Base-by-base conservation (phyloP, 176 grass and related monocot species). In the Oryza officinalis region DNA sequence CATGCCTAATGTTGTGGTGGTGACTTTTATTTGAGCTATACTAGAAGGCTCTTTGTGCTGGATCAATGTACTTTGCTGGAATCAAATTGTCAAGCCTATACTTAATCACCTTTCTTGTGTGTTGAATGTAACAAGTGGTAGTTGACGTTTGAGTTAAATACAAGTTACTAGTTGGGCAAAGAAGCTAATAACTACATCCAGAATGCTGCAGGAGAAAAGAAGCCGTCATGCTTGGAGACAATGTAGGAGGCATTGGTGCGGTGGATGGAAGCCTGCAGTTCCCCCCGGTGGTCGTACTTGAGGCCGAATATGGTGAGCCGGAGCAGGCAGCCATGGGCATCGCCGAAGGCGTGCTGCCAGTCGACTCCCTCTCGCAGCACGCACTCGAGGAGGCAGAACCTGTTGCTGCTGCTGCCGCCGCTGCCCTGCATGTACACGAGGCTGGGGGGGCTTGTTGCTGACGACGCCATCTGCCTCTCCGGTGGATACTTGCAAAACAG, bases 1-100 rank as follows among this genome's bases (percentile, higher is more conserved):
- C 61, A 59, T 74, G 74, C 67, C 17, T 63, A 64, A 63, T 87
- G 35, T 33, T 76, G 60, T 28, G 44, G n/a, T n/a, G 68, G 47
- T 75, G 4, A 50, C 4, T 14, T 67, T 40, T 69, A 11, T 69
- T 44, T 69, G 35, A 60, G 25, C 50, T 26, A 84, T 26, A 84
- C 13, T 30, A 75, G 27, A 40, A 40, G 27, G 69, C 50, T 59
- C 18, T 22, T 8, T 57, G 52, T 50, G 27, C 20, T 82, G 81
- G 18, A 64, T 73, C 13, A 46, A 63, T 67, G 52, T n/a, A 57
- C 52, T 49, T 43, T 67, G 71, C 27, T 83, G 71, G 81, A 65
- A 65, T 43, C 40, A 35, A 43, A 72, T 37, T 22, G 28, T 0
- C 22, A 69, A 81, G 15, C 30, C 35, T 57, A 35, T 69, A 17